Evolutionary conservation across 441 rosid genomes (phyloP).

Genomic region (Croton laevigatus): DNA sequence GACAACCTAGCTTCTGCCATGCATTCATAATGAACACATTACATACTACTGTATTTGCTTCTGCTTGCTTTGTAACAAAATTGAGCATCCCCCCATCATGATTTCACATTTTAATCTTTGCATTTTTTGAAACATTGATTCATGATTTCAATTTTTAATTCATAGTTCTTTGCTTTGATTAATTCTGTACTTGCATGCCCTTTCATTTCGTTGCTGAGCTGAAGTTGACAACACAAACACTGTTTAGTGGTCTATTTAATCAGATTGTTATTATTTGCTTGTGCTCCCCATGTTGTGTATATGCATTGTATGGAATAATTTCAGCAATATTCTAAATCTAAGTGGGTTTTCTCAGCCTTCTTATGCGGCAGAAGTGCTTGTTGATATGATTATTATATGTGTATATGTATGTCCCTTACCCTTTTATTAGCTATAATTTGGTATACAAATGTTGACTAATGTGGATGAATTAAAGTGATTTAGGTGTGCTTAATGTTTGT

Average conservation of each 20-base stretch:
- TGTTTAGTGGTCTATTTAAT: neutral
- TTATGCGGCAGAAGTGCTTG: neutral
- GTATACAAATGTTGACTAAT: conserved; percentile 26
- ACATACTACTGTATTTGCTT: conserved; percentile 13
- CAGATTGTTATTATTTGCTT: conserved; percentile 9
- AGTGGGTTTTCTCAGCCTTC: neutral
- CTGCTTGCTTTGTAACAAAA: conserved; percentile 2
- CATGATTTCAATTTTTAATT: conserved; percentile 2
- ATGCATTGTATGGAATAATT: conserved; percentile 15
- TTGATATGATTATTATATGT: conserved; percentile 16
- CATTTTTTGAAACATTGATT: conserved; percentile 7
- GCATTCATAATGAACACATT: conserved; percentile 24
- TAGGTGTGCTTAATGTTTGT: conserved; percentile 23
- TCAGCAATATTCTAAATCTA: conserved; percentile 8
- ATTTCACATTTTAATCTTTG: conserved; percentile 7
- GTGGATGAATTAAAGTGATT: conserved; percentile 22
- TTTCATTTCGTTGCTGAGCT: neutral
- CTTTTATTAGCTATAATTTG: conserved; percentile 20
- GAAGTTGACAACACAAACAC: conserved; percentile 12
- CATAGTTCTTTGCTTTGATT: neutral
- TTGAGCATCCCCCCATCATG: neutral
- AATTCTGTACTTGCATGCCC: conserved; percentile 2
- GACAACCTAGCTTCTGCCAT: conserved; percentile 24
- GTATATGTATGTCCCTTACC: conserved; percentile 16
- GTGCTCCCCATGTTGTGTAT: neutral